A percentile compares a stretch with the other conserved stretches of the same genome.
These are phyloP conservation scores for Trichosporon sp. DNA, from an alignment of 1,284 basidiomycete species.

Conservation along the genomic window DNA sequence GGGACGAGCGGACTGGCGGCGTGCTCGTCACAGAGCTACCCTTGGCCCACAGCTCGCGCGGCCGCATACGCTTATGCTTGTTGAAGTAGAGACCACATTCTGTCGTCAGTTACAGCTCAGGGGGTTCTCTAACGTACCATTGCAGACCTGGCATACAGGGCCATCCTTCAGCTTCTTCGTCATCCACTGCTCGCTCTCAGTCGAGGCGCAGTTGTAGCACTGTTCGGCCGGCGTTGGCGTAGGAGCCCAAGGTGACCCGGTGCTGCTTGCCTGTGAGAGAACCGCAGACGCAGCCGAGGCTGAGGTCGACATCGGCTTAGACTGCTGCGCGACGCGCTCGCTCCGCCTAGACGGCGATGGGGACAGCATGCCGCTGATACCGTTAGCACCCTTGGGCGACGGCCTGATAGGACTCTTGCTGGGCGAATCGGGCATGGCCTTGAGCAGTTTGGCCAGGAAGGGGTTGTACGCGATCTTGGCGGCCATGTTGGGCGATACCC, in stretches of 20 bases:
- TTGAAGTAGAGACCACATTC: constrained; percentile 46
- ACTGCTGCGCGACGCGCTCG: background rate
- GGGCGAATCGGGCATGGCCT: constrained; percentile 27
- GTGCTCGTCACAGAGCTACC: background rate
- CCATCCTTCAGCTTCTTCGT: constrained; percentile 38
- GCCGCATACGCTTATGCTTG: constrained; percentile 42
- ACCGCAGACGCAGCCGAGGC: too few species aligned
- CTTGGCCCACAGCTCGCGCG: constrained; percentile 35
- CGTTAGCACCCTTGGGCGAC: background rate
- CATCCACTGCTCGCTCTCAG: constrained; percentile 36
- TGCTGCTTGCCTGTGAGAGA: background rate
- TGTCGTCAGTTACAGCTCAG: constrained; percentile 14
- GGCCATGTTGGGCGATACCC: constrained; percentile 40
- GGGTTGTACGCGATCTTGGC: constrained; percentile 36
- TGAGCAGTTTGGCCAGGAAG: constrained; percentile 34
- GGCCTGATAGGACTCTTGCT: background rate
- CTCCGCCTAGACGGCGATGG: background rate
- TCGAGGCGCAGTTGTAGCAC: constrained; percentile 43
- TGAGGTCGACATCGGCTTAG: background rate
- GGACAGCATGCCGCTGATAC: background rate
- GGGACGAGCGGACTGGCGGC: constrained; percentile 1
- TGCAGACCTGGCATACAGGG: constrained; percentile 38
- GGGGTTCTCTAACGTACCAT: constrained; percentile 43
- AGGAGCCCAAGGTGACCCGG: background rate
- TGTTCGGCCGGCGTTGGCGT: background rate